phyloP scores from a whole-genome alignment of 2,329 filamentous ascomycete species.

The Claviceps humidiphila region DNA sequence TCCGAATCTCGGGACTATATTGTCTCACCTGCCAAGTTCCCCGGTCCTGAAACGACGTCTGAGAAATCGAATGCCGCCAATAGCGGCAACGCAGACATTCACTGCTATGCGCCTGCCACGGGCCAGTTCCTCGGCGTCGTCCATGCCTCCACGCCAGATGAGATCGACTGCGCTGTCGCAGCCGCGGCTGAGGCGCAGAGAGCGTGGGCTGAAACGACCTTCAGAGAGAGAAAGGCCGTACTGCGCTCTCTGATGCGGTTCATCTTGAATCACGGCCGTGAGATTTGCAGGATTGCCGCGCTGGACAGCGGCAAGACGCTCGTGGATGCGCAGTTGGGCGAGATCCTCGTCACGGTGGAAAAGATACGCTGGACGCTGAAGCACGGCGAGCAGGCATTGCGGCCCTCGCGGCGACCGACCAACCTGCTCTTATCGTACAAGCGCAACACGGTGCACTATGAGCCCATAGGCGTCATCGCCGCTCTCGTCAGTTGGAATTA shows the following conservation, averaged over 20 bases:
- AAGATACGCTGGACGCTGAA: slow-evolving; percentile 89
- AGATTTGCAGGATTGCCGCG: slow-evolving; percentile 73
- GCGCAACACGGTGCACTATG: slow-evolving; percentile 77
- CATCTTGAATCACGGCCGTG: slow-evolving; percentile 77
- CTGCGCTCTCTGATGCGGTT: slow-evolving; percentile 70
- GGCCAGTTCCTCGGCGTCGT: slow-evolving; percentile 69
- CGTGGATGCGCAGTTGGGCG: slow-evolving; percentile 84
- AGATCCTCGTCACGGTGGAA: slow-evolving; percentile 87
- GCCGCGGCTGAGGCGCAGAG: slow-evolving; percentile 62
- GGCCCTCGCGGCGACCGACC: slow-evolving; percentile 60
- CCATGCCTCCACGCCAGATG: slow-evolving; percentile 61
- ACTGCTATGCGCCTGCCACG: slow-evolving; percentile 83
- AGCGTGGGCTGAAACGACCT: slow-evolving; percentile 66
- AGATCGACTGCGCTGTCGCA: slow-evolving; percentile 66
- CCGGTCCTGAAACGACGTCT: slow-evolving; percentile 40
- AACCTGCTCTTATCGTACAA: slow-evolving; percentile 95
- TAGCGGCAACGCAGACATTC: slow-evolving; percentile 53
- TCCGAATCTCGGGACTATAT: slow-evolving; percentile 40
- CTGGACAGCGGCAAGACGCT: slow-evolving; percentile 94
- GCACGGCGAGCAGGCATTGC: slow-evolving; percentile 74
- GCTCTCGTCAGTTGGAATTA: slow-evolving; percentile 97
- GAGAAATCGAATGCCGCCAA: slow-evolving; percentile 49
- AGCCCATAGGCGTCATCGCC: slow-evolving; percentile 83
- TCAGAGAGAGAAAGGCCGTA: slow-evolving; percentile 64
- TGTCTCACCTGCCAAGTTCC: slow-evolving; percentile 48